Evolutionary conservation across 1,139 yeast species (phyloP).

Genomic region (Yamadazyma mexicana): DNA sequence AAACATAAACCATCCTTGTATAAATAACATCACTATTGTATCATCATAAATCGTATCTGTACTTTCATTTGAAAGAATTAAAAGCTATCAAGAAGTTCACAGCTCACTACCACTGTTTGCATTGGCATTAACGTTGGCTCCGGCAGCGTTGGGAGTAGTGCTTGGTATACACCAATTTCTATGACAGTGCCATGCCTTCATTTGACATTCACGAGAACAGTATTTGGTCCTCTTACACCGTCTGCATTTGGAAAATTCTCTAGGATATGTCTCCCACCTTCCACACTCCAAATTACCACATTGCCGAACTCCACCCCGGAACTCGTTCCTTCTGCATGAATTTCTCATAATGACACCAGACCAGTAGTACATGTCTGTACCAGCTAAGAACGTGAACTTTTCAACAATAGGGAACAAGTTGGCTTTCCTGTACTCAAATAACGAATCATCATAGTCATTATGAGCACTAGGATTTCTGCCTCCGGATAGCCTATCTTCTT

Average conservation of each 20-base stretch:
- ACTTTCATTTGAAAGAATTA: no score
- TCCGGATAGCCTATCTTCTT: neutral
- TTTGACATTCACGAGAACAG: constrained; percentile 90
- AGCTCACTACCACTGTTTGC: constrained; percentile 1
- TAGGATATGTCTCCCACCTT: constrained; percentile 88
- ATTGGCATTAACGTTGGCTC: constrained; percentile 3
- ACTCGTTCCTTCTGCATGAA: constrained; percentile 88
- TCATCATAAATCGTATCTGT: neutral
- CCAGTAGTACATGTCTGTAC: constrained; percentile 89
- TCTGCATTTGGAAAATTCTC: constrained; percentile 93
- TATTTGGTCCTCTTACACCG: constrained; percentile 93
- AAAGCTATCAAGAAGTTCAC: neutral
- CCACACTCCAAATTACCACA: constrained; percentile 95
- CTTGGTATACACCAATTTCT: constrained; percentile 87
- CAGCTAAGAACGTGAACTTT: constrained; percentile 74
- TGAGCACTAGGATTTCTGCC: constrained; percentile 18
- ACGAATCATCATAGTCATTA: constrained; percentile 47
- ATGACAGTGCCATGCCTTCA: constrained; percentile 89
- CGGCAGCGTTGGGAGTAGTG: constrained; percentile 17
- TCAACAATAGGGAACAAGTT: constrained; percentile 91
- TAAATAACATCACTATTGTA: neutral
- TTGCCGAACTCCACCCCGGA: constrained; percentile 86
- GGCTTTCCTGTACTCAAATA: constrained; percentile 52
- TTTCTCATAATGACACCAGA: constrained; percentile 96
- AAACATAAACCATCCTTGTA: neutral